Evolutionary conservation across 345 rosid genomes (phyloP).

Genomic region (Zanthoxylum bungeanum): DNA sequence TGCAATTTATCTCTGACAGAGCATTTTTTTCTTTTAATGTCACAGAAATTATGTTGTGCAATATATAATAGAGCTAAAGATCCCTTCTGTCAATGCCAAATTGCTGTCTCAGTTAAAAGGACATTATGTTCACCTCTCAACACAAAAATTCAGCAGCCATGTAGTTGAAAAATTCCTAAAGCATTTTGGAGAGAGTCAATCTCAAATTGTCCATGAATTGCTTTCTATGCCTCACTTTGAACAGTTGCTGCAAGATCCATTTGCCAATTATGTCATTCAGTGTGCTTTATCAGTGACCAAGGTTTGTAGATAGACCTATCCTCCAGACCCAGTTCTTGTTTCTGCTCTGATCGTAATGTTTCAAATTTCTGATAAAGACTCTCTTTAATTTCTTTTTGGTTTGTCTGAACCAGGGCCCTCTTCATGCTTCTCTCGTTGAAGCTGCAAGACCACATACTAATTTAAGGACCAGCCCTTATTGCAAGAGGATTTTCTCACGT

Average conservation of each 20-base stretch:
- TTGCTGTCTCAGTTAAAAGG: conserved; percentile 47
- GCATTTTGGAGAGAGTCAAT: conserved; percentile 42
- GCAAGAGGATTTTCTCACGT: conserved; percentile 71
- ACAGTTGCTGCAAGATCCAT: conserved; percentile 69
- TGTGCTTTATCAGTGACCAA: conserved; percentile 59
- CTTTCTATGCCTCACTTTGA: conserved; percentile 53
- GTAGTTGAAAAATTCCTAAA: conserved; percentile 70
- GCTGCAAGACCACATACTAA: conserved; percentile 40
- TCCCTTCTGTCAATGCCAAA: conserved; percentile 30
- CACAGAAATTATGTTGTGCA: conserved; percentile 80
- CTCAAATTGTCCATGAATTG: conserved; percentile 52
- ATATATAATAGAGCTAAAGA: conserved; percentile 52
- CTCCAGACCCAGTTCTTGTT: background rate
- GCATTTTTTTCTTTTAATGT: conserved; percentile 7
- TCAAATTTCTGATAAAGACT: background rate
- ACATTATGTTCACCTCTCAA: conserved; percentile 56
- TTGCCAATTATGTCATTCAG: conserved; percentile 74
- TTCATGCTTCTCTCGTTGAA: conserved; percentile 43
- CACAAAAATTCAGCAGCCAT: conserved; percentile 75
- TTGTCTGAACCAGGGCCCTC: conserved; percentile 41
- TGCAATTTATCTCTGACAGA: conserved; percentile 1
- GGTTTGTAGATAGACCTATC: conserved; percentile 24
- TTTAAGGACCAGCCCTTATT: conserved; percentile 58
- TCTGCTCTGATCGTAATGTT: background rate
- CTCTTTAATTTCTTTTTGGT: conserved; percentile 4